These are phyloP conservation scores for Plasmodium inui DNA, from an alignment of 169 alveolate genomes.

Conservation along the genomic window DNA sequence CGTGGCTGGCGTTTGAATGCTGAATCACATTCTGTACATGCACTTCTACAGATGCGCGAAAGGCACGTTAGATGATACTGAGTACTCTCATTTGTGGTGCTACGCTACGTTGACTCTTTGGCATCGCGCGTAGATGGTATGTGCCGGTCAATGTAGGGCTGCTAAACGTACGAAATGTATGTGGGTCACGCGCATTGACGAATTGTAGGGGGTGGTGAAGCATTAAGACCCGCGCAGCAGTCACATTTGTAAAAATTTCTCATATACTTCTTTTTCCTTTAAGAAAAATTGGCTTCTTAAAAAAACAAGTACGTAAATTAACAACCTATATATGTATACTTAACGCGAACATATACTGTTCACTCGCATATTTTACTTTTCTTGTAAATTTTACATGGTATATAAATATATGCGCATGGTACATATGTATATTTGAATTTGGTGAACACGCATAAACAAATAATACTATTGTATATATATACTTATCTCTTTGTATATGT, in stretches of 20 bases:
- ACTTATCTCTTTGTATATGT: conserved; percentile 1
- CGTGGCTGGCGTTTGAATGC: not conserved
- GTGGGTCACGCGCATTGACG: not conserved
- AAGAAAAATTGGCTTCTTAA: not conserved
- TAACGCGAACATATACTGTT: not conserved
- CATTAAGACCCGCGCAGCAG: not conserved
- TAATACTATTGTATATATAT: not conserved
- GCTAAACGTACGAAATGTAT: not conserved
- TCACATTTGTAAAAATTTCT: not conserved
- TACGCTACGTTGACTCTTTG: not conserved
- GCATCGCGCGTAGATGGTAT: not conserved
- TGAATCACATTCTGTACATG: not conserved
- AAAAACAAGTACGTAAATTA: not conserved
- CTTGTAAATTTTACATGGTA: not conserved
- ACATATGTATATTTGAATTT: not conserved
- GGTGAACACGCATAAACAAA: not conserved
- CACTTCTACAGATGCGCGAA: not conserved
- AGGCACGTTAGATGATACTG: not conserved
- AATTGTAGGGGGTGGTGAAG: not conserved
- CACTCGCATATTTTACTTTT: not conserved
- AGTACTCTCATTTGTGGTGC: not conserved
- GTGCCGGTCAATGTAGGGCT: not conserved
- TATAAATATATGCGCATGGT: not conserved
- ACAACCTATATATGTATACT: not conserved
- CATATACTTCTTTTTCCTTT: not conserved